Evolutionary conservation across 345 rosid genomes (phyloP), one percentile per base, ranked within the genome.

Genomic region (Euphorbia pulcherrima): DNA sequence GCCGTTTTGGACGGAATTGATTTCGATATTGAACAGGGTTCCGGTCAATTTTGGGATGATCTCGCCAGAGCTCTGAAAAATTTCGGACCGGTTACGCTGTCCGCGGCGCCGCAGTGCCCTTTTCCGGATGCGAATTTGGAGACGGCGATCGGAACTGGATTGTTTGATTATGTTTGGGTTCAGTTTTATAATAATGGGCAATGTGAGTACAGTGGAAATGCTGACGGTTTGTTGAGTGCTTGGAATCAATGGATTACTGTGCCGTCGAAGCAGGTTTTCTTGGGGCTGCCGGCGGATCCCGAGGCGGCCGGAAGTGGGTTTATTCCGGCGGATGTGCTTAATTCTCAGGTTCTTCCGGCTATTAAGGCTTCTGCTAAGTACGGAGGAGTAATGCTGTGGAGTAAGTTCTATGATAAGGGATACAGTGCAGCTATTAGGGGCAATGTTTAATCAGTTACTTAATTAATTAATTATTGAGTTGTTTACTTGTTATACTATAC

Each of bases 381-480:
- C 46, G 75, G 70, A 33, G 75, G 70, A 9, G 75, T 72, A 0
- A 72, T 72, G 75, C 75, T 72, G 20, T 65, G 75, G 75, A 33
- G 21, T 20, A 72, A 72, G 70, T 66, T 46, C n/a, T 64, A 29
- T 56, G 70, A 72, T 10, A 65, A 65, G 16, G 75, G 65, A 16
- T 72, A 72, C 6, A 72, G 75, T 17, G 27, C 65, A 6, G 16
- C 75, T 46, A 72, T 64, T 8, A 56, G 62, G 53, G 28, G 0
- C 12, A 35, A 0, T 62, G 62, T 54, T 68, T 53, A 53, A 23
- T 23, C 10, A 59, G 16, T 14, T 44, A 44, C 1, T 6, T 44
- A 44, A 44, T 2, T 44, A 44, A 7, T 16, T 8, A 41, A 1
- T 8, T 1, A 11, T 44, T 44, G 47, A 41, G 37, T 33, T 33